Evolutionary conservation across 2,329 filamentous ascomycete genomes (phyloP).

Genomic region (Whalleya microplaca): DNA sequence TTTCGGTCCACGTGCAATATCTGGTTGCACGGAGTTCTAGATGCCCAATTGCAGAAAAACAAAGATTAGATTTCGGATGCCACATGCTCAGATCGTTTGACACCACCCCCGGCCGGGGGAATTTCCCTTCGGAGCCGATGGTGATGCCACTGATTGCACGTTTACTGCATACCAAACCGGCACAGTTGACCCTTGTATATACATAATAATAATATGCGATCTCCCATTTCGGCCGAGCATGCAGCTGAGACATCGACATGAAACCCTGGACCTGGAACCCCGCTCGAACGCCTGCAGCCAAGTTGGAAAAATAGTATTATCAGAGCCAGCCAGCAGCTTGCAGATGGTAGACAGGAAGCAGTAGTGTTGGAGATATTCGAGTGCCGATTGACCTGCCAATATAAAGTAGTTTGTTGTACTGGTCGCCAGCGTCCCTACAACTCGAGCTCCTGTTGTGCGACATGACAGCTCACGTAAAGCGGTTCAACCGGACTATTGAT

Average conservation of each 20-base stretch:
- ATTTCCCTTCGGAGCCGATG: constrained; percentile 9
- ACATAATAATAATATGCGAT: constrained; percentile 5
- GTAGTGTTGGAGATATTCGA: background rate
- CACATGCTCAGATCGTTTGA: too few relatives aligned
- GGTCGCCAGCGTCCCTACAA: background rate
- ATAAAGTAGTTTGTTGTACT: background rate
- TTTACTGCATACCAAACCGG: background rate
- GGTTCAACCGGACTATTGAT: background rate
- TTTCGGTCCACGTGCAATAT: too few relatives aligned
- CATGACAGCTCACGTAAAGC: background rate
- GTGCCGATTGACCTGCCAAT: background rate
- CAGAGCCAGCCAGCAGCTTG: background rate
- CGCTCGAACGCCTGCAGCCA: background rate
- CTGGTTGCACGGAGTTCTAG: too few relatives aligned
- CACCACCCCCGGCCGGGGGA: too few relatives aligned
- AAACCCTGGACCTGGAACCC: constrained; percentile 13
- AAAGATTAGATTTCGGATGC: too few relatives aligned
- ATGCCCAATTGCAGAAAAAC: too few relatives aligned
- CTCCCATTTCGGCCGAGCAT: constrained; percentile 2
- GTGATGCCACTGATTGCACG: background rate
- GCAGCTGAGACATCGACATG: background rate
- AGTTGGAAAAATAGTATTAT: background rate
- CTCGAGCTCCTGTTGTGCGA: constrained; percentile 7
- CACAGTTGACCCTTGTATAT: background rate
- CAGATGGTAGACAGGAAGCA: background rate